A percentile compares a stretch with the other conserved stretches of the same genome.
These are phyloP conservation scores for Candida albicans DNA, from an alignment of 1,139 yeast species.

Conservation along the genomic window DNA sequence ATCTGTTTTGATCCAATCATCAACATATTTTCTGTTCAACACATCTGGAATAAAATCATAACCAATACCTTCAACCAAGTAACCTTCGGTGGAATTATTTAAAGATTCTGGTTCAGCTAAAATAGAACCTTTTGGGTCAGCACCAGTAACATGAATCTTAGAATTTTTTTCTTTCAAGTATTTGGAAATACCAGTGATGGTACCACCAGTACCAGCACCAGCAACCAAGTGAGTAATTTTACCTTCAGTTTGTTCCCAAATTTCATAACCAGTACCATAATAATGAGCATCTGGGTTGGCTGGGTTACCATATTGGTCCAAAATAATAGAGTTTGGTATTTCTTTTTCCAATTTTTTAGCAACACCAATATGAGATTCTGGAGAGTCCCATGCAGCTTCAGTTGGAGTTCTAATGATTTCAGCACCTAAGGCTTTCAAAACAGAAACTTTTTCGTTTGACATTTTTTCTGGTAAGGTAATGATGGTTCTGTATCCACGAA, in stretches of 20 bases:
- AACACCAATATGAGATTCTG: conserved; percentile 89
- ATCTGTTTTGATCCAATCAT: conserved; percentile 84
- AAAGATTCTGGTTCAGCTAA: conserved; percentile 79
- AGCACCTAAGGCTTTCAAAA: conserved; percentile 85
- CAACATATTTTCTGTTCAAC: conserved; percentile 64
- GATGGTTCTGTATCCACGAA: conserved; percentile 82
- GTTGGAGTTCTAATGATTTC: conserved; percentile 91
- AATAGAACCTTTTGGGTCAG: conserved; percentile 87
- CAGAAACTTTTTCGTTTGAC: conserved; percentile 90
- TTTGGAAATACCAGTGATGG: conserved; percentile 74
- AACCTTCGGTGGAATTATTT: conserved; percentile 58
- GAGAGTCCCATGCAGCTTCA: conserved; percentile 92
- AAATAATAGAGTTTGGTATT: conserved; percentile 81
- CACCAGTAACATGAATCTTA: conserved; percentile 65
- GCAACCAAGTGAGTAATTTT: conserved; percentile 76
- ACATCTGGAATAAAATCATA: conserved; percentile 88
- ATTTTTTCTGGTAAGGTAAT: conserved; percentile 89
- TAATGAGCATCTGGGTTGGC: conserved; percentile 87
- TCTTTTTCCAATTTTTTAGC: conserved; percentile 80
- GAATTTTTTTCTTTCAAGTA: conserved; percentile 75
- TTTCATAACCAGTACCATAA: conserved; percentile 82
- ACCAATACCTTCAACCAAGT: conserved; percentile 90
- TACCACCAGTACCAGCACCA: conserved; percentile 92
- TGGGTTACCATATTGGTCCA: conserved; percentile 79
- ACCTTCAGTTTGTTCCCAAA: conserved; percentile 79